Conservation (phyloP, 2,329 filamentous ascomycete species). For the Cladobotryum protrusum region DNA sequence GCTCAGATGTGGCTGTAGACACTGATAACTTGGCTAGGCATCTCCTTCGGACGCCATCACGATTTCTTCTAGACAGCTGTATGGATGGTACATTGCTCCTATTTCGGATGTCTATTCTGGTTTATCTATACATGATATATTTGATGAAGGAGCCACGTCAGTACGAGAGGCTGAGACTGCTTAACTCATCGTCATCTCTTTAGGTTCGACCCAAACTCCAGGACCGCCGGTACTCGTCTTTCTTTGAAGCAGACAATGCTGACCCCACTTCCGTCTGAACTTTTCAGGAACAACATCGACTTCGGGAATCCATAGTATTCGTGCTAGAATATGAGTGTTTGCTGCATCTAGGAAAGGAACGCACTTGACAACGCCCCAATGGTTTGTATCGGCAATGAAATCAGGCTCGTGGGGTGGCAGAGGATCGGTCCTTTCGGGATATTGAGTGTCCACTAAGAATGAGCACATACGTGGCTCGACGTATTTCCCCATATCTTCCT, state of each 20-base stretch:
- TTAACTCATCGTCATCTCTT: conserved; percentile 12
- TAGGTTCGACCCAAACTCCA: conserved; percentile 3
- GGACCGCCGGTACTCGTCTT: conserved; percentile 25
- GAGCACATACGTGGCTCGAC: conserved; percentile 67
- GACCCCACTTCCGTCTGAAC: conserved; percentile 73
- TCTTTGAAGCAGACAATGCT: conserved; percentile 74
- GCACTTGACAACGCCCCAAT: conserved; percentile 75
- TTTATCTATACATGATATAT: neutral
- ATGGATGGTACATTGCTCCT: no score
- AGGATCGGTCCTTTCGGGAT: conserved; percentile 48
- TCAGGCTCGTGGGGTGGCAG: conserved; percentile 69
- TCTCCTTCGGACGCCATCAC: no score
- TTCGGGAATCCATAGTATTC: conserved; percentile 78
- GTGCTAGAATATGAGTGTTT: conserved; percentile 64
- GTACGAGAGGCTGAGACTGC: neutral
- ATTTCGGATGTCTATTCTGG: no score
- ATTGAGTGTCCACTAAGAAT: conserved; percentile 84
- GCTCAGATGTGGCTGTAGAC: no score
- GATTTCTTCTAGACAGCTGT: no score
- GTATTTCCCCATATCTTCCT: conserved; percentile 84
- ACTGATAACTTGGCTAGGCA: no score
- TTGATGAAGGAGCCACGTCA: neutral
- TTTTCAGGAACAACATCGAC: conserved; percentile 60
- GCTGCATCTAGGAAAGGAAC: conserved; percentile 73
- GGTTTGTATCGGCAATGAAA: conserved; percentile 65